These are phyloP conservation scores for Ogataea pignaliae DNA, from an alignment of 805 yeast species.

Conservation along the genomic window DNA sequence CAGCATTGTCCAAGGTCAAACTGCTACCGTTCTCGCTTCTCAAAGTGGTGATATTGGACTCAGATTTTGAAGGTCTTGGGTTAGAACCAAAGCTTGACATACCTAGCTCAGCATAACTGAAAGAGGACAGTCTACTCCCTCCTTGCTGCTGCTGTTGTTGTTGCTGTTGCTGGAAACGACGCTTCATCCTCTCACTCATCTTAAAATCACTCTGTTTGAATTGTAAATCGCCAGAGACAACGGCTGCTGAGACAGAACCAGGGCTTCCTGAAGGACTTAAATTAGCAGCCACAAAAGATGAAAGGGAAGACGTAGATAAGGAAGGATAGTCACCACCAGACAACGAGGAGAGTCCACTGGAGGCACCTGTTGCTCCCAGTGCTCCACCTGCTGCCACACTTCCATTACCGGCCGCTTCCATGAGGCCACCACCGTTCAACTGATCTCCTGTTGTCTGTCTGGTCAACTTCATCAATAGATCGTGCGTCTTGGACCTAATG, in stretches of 20 bases:
- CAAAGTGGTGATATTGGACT: constrained; percentile 1
- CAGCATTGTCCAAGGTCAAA: no score
- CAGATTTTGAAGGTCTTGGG: constrained; percentile 13
- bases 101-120: constrained; percentile 19
- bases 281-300: constrained; percentile 8
- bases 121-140: constrained; percentile 12
- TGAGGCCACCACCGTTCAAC: no score
- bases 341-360: background rate
- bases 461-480: constrained; percentile 23
- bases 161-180: constrained; percentile 20
- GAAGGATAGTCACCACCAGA: background rate
- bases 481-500: constrained; percentile 24
- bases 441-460: constrained; percentile 11
- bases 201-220: constrained; percentile 22
- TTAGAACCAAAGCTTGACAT: background rate
- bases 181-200: constrained; percentile 28
- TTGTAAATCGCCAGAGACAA: constrained; percentile 12
- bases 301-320: constrained; percentile 10
- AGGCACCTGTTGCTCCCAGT: background rate
- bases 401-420: no score
- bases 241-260: constrained; percentile 3
- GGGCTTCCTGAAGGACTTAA: constrained; percentile 3
- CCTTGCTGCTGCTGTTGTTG: constrained; percentile 1
- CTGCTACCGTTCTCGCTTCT: no score
- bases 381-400: no score